Evolutionary conservation across 768 basidiomycete species (phyloP), one percentile per base, ranked within the genome.

Genomic region (Boletus vermiculosoides): DNA sequence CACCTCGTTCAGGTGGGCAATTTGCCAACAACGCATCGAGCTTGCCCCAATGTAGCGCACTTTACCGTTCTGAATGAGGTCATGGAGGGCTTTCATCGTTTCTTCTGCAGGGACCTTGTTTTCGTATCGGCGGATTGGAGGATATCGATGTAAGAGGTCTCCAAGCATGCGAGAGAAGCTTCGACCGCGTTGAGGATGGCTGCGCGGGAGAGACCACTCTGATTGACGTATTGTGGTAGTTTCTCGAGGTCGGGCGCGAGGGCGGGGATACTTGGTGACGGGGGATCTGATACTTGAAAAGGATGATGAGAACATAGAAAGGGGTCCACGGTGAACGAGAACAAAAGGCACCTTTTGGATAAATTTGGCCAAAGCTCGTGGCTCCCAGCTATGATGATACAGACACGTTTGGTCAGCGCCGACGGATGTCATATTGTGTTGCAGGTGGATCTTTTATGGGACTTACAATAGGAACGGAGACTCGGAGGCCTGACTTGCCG

Each of bases 21-120:
- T 77, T 42, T 79, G 74, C 79, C 78, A 80, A 12, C 77, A 65
- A 7, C 73, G 66, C 78, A 80, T 78, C 49, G 77, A 78, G 57
- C 76, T 78, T 2, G 76, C 77, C 8, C 80, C 80, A 40, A 82
- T 75, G 59, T 83, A 84, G 36, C 80, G 69, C 20, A 80, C 81
- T 59, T 80, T 78, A 16, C 80, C 78, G 22, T 65, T 70, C 58
- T 78, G 64, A 0, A 82, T 75, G 23, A 82, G 74, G 58, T 81
- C 81, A 55, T 81, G 77, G 6, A 82, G 66, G 0, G 79, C 81
- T 47, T 76, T 75, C 80, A 81, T 81, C 0, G 74, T 82, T 64
- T 81, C 80, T 49, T 75, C 75, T 0, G 70, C 55, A 4, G 80
- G 68, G 0, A 75, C 71, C 0, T 56, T 50, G 7, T 61, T 40